Evolutionary conservation across 2,329 filamentous ascomycete species (phyloP), one percentile per base, ranked within the genome.

Genomic region (Fusarium lateritium): DNA sequence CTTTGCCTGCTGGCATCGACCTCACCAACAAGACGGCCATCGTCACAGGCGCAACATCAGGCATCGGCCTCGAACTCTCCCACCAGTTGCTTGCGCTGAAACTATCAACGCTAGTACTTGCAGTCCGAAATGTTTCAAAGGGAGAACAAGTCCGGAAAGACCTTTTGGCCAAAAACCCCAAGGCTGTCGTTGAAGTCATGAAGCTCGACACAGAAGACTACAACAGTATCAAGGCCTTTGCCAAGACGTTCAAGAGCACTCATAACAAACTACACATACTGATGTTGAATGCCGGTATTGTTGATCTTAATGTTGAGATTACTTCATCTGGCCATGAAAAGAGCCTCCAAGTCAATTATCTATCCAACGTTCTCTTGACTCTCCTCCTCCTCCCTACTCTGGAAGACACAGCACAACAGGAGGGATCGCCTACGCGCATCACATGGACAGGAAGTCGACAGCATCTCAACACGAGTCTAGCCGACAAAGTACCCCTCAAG

Each of bases 21-120:
- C 61, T 76, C 21, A 33, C 40, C 24, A 73, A 73, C 33, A 68
- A 78, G 44, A 79, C 76, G 1, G 73, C 79, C 50, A 76, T 84
- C 33, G 75, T 84, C 45, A 83, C 82, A 0, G 83, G 82, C n/a
- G 76, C 81, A 43, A 84, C 82, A 56, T 74, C 74, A 6, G 83
- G 83, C 3, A 72, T 85, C 0, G 82, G 82, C 2, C 72, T 81
- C 1, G 82, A 82, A 64, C 76, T 81, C 1, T 76, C 77, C 14
- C 73, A 75, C 2, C 79, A 84, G 40, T 73, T 83, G 3, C 74
- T 80, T 17, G 51, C 45, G 0, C 76, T 81, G 3, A 77, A 79
- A 2, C 63, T 79, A 6, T 71, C 73, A 1, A 79, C 73, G 14
- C 70, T 85, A 4, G 78, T 85, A 22, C 72, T 85, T 26, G 83